Evolutionary conservation across 352 stramenopile genomes (phyloP), one percentile per base, ranked within the genome.

Genomic region (Globisporangium okanoganense): DNA sequence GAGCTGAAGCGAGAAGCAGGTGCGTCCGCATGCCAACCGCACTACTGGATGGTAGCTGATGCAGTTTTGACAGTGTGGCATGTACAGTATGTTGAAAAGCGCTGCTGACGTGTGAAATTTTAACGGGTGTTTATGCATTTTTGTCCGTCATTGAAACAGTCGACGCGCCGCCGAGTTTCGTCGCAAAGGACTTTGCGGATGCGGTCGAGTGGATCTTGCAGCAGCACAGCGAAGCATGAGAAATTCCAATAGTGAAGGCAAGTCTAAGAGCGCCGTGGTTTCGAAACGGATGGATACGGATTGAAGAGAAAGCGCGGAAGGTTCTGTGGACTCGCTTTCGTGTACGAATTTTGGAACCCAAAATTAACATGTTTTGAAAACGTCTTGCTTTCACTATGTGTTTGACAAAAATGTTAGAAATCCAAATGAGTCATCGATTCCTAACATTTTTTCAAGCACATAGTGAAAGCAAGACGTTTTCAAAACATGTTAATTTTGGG

Each of bases 121-220:
- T 10, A 33, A 44, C 35, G 29, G 27, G 49, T 36, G 31, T 51
- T 60, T 25, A 63, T 38, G 12, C 56, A 24, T n/a, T n/a, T n/a
- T n/a, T n/a, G n/a, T n/a, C n/a, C n/a, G n/a, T n/a, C n/a, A 18
- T 20, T 10, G 5, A 12, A 2, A 27, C 58, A 71, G 65, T 51
- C 9, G 24, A 38, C 0, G 18, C 2, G 16, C 49, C n/a, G 3
- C 65, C 71, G 18, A 70, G 65, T 12, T 68, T 68, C 51, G 58
- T 76, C 27, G 61, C 71, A 9, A 58, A 33, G 0, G 64, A 67
- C 38, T 79, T 82, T 22, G 54, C 63, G 8, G 64, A 58, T 12
- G 73, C 66, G 1, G 69, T 78, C 20, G 71, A 71, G 5, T 79
- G 65, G 71, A 55, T 79, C 38, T 6, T 77, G 60, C 14, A 27